Evolutionary conservation across 345 rosid genomes (phyloP), one percentile per base, ranked within the genome.

Genomic region (Citrus hindsii): DNA sequence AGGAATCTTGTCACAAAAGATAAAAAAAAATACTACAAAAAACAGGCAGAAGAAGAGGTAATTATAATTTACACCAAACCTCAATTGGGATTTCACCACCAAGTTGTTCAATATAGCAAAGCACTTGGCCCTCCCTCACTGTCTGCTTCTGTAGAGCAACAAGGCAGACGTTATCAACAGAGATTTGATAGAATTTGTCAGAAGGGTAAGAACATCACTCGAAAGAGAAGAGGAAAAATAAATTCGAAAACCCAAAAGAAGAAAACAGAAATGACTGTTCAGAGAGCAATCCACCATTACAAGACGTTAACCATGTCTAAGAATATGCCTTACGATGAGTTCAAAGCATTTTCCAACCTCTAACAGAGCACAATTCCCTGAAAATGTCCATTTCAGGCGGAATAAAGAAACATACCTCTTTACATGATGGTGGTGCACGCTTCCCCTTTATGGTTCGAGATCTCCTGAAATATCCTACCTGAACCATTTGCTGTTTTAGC

Each of bases 381-480:
- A 3, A 40, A 64, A 40, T 33, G 33, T 16, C 24, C 59, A n/a
- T 4, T 79, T 69, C 48, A n/a, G 18, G 70, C 69, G 21, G 77
- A 74, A 53, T 38, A 27, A 64, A 21, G 48, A 46, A 3, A 2
- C 32, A 4, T 90, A 93, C 99, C 99, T 92, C 94, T 86, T 88
- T 87, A 86, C 99, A 93, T n/a, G 90, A 77, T n/a, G 97, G 89
- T n/a, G 96, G 94, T 67, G 86, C 82, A 40, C 90, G 91, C 86
- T 89, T 90, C 58, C 94, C 96, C 82, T 95, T 95, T 69, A 88
- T 88, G 76, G 91, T 92, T 78, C 91, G 91, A 65, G 92, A 91
- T 89, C 96, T 89, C 76, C 91, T 85, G 83, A 95, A 95, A 75
- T 79, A 82, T 12, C 98, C 98, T 78, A 93, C 97, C 99, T 95